These are phyloP conservation scores for Yamadazyma nakazawae DNA, from an alignment of 805 yeast genomes.

Conservation along the genomic window DNA sequence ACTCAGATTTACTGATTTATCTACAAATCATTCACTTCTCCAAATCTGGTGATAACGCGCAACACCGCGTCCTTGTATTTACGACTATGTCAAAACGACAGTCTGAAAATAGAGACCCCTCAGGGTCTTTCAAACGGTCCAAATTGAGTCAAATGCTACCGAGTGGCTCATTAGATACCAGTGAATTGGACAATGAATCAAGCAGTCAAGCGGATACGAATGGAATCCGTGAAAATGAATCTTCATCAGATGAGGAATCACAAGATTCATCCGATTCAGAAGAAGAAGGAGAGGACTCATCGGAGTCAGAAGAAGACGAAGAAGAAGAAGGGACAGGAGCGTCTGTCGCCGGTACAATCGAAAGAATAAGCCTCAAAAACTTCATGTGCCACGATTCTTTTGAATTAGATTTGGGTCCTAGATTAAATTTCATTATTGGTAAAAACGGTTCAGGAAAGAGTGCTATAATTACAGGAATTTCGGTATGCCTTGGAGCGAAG, in stretches of 20 bases:
- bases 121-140: neutral
- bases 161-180: neutral
- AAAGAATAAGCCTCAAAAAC: conserved; percentile 59
- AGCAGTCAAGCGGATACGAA: neutral
- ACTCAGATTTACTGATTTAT: too few species aligned
- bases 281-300: too few species aligned
- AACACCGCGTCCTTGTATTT: neutral
- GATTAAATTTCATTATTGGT: conserved; percentile 83
- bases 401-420: conserved; percentile 69
- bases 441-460: conserved; percentile 90
- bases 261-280: too few species aligned
- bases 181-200: neutral
- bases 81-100: conserved; percentile 1
- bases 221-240: neutral
- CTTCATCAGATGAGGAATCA: neutral
- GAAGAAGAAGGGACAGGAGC: neutral
- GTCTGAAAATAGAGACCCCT: neutral
- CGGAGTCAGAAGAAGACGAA: neutral
- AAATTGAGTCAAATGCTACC: conserved; percentile 3
- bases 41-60: neutral
- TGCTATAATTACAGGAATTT: conserved; percentile 82
- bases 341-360: conserved; percentile 60
- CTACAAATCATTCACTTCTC: too few species aligned
- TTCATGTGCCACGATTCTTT: conserved; percentile 91
- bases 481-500: conserved; percentile 84